These are phyloP conservation scores for Podila clonocystis DNA, from an alignment of 192 early-diverging fungal species.

Conservation along the genomic window DNA sequence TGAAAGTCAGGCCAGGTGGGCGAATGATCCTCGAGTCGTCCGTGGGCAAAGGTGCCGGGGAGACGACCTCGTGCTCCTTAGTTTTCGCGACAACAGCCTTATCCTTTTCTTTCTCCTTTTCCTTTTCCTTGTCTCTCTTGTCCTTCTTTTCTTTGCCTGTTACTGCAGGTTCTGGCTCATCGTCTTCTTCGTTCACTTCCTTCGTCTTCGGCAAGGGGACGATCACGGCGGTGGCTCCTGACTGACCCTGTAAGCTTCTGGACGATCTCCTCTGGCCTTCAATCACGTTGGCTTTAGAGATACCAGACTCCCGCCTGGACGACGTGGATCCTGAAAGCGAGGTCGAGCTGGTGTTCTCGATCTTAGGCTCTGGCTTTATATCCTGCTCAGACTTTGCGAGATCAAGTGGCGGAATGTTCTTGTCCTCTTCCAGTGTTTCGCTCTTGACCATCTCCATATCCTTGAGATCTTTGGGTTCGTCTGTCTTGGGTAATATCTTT, in stretches of 20 bases:
- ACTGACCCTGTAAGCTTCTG: constrained; percentile 30
- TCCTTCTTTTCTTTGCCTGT: constrained; percentile 18
- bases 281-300: constrained; percentile 14
- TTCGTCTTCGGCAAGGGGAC: constrained; percentile 3
- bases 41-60: constrained; percentile 20
- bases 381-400: not conserved
- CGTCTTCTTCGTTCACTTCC: not conserved
- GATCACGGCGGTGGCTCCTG: constrained; percentile 2
- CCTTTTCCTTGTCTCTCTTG: not conserved
- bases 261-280: constrained; percentile 25
- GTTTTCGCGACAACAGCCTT: constrained; percentile 14
- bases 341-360: not conserved
- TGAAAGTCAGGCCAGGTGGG: constrained; percentile 54
- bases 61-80: constrained; percentile 25
- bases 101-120: constrained; percentile 8
- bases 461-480: not conserved
- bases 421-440: not conserved
- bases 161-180: not conserved
- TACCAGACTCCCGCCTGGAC: constrained; percentile 1
- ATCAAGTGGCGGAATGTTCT: constrained; percentile 7
- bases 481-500: constrained; percentile 15
- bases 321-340: not conserved
- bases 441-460: not conserved
- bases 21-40: constrained; percentile 25
- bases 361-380: not conserved